A percentile compares a stretch with the other conserved stretches of the same genome.
Evolutionary conservation across 306 rosid species (phyloP).

Genomic region (Malus fusca): DNA sequence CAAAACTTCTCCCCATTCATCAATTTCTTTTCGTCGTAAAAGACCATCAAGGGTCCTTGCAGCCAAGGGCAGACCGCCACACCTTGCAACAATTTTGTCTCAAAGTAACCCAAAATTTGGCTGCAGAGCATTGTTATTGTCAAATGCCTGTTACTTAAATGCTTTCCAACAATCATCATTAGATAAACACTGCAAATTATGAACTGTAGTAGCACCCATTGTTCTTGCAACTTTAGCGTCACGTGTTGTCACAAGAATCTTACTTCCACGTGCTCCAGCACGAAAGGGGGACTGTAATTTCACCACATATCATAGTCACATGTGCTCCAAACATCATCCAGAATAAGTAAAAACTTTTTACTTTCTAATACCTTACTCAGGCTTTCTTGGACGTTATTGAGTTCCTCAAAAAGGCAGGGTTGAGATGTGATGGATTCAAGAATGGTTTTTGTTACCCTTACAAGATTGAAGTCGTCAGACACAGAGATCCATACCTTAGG

Average conservation of each 20-base stretch:
- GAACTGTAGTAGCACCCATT: background rate
- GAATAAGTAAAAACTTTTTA: slow-evolving; percentile 10
- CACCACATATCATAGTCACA: slow-evolving; percentile 5
- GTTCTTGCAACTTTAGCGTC: slow-evolving; percentile 8
- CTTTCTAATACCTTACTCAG: background rate
- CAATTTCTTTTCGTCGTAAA: background rate
- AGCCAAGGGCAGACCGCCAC: slow-evolving; percentile 26
- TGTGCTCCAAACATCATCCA: slow-evolving; percentile 29
- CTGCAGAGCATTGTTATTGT: background rate
- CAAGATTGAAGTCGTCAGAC: background rate
- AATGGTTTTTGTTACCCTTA: background rate
- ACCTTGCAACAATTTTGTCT: slow-evolving; percentile 9
- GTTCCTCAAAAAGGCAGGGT: background rate
- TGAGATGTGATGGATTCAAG: background rate
- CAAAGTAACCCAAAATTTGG: background rate
- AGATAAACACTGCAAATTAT: background rate
- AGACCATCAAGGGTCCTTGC: slow-evolving; percentile 24
- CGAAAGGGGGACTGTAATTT: background rate
- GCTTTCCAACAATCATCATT: slow-evolving; percentile 13
- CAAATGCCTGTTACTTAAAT: slow-evolving; percentile 4
- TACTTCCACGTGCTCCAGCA: slow-evolving; percentile 15
- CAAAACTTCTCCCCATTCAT: slow-evolving; percentile 13
- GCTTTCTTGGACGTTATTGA: background rate
- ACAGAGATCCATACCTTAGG: background rate
- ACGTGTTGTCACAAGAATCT: slow-evolving; percentile 24